Base-by-base conservation (phyloP, 805 yeast genomes). In the Starmerella apis region DNA sequence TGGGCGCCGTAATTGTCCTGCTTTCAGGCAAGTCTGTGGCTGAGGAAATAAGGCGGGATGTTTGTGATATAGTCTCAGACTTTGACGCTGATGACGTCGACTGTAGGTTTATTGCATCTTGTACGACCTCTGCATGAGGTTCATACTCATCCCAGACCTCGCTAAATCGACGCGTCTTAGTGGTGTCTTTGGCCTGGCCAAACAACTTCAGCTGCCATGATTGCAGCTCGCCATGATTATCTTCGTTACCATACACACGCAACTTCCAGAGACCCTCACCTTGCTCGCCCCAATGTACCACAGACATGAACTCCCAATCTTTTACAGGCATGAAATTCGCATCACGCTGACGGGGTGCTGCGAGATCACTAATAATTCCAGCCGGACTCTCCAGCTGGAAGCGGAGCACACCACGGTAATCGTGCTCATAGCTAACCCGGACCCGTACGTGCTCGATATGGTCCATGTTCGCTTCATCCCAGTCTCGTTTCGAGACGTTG, bases 221-320 rank as follows among this genome's bases (percentile, higher is more conserved):
- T 39, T 74, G 67, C 37, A 92, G 71, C 23, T 39, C 45, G 16
- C 68, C 69, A 18, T 43, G 43, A 4, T 52, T 54, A 7, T 64
- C 69, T 18, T 63, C 65, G 14, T 47, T 51, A 45, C 76, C 74
- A n/a, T 64, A 61, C 1, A 88, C 88, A 56, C 73, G 77, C 18
- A 92, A 59, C 32, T 66, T 78, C 98, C 98, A 92, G 4, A 75
- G 78, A 10, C 99, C 99, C 23, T 66, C 66, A 2, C 88, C 90
- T 2, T 62, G 44, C 58, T 82, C 88, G 35, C 96, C 96, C 96
- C 97, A 92, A 64, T 92, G 97, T 1, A 95, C 96, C n/a, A 92
- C 97, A 10, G 90, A 77, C 86, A 88, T 86, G 62, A 92, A 92
- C 1, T 85, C 83, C 98, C 98, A 92, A 57, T 83, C 72, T 4